Base-by-base conservation (phyloP, 495 filamentous ascomycete species). In the Talaromyces nanjingensis region DNA sequence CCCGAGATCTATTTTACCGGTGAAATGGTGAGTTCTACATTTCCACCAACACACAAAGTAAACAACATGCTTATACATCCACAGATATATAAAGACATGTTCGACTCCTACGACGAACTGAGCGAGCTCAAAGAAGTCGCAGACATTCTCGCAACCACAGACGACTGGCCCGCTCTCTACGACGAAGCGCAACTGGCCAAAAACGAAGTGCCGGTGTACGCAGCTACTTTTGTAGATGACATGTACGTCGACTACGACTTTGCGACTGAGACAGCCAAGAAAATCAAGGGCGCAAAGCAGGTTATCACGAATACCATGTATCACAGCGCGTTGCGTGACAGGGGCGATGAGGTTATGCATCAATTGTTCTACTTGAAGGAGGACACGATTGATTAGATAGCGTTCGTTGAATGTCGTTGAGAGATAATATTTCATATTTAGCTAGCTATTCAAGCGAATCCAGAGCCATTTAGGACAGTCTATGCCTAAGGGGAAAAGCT, bases 181-280 rank as follows among this genome's bases (percentile, higher is more conserved):
- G 84, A 94, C 69, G 80, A 86, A 64, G 80, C 78, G 8, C 86
- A 90, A 69, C 80, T 97, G 20, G 81, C 80, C 6, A 79, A 83
- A 65, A 97, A 97, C 68, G 79, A 88, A 64, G 92, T 97, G 0
- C 93, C 94, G 0, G 89, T 97, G 0, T 97, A 96, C 67, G 87
- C 91, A 6, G 90, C 90, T 0, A 87, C 82, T n/a, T 98, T 87
- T 64, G 69, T 91, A 1, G 90, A 97, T 63, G 93, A 98, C 73
- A 97, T 98, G 92, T 97, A 96, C 68, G 93, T 98, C 33, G 87
- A 93, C 66, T 90, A 83, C 65, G 87, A 87, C 25, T 72, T 91
- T 9, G 84, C 89, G 0, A 76, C 84, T 63, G 87, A 86, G 65
- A 94, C 93, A 27, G 92, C 90, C 12, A 72, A 76, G 31, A 85